Evolutionary conservation across 192 early-diverging fungal species (phyloP).

Genomic region (Endogone sp.): DNA sequence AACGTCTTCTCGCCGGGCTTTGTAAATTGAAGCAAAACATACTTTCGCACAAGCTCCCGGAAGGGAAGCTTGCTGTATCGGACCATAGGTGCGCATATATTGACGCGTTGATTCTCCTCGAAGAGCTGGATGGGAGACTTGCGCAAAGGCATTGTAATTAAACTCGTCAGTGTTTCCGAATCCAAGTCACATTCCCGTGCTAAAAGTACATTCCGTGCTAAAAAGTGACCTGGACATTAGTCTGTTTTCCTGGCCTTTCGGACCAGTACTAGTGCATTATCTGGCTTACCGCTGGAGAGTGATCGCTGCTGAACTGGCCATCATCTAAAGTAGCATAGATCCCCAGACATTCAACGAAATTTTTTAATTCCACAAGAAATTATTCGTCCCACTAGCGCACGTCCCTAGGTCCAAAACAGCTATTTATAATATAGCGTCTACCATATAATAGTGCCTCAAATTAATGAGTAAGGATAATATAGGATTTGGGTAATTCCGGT

Average conservation of each 20-base stretch:
- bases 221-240: no score
- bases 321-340: no score
- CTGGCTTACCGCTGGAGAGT: no score
- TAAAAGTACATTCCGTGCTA: no score
- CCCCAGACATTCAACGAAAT: no score
- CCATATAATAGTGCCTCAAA: neutral
- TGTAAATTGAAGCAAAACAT: slow-evolving; percentile 17
- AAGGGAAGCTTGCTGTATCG: slow-evolving; percentile 95
- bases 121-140: slow-evolving; percentile 41
- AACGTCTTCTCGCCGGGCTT: neutral
- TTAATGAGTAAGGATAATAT: neutral
- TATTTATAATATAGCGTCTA: neutral
- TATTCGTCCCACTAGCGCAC: no score
- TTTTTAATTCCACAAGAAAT: no score
- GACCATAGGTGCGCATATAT: slow-evolving; percentile 95
- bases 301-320: no score
- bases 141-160: neutral
- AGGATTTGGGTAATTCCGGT: neutral
- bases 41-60: slow-evolving; percentile 78
- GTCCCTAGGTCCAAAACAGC: neutral
- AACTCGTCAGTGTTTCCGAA: no score
- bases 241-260: no score
- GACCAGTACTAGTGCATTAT: no score
- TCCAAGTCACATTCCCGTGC: no score
- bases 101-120: slow-evolving; percentile 57